Base-by-base conservation (phyloP, 371 early-diverging fungal species). In the Paraphysoderma sedebokerense region DNA sequence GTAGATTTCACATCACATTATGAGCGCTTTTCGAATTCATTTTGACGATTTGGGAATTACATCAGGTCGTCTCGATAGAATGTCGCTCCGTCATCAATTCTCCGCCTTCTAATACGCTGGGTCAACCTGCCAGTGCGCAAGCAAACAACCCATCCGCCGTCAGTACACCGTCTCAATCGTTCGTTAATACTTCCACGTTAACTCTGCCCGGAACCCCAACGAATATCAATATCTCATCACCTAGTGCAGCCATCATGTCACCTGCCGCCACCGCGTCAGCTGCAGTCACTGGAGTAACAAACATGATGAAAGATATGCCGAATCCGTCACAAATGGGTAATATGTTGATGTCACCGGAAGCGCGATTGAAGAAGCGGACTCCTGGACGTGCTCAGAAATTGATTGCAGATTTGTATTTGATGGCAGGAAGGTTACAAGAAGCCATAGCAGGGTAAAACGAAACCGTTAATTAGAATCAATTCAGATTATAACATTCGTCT, bases 341-440 rank as follows among this genome's bases (percentile, higher is more conserved):
- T 9, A 7, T 41, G 19, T 9, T 46, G 2, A n/a, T 9, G 13
- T 17, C 45, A 17, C 17, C 46, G 17, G 64, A 63, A n/a, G 60
- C 49, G 36, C 53, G 52, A 23, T 42, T 54, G 28, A 58, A 70
- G 48, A 74, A 68, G 54, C 51, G 85, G 29, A 80, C 87, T 5
- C 81, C 81, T 15, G 81, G 77, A 1, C 56, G 88, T 30, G 76
- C 77, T 22, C 72, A 76, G 48, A 88, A 88, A 49, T 51, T 88
- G 19, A 55, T 84, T 20, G 83, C 74, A 1, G 88, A 88, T 58
- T 58, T 86, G 38, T 82, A 75, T 55, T 47, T 88, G 37, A 57
- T 88, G 58, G 77, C 83, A 22, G 88, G 88, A 22, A 58, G 79
- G 35, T 49, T 81, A 28, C 82, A 83, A 2, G 72, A 76, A 51